Conservation (phyloP, 768 basidiomycete species). For the Agrocybe chaxingu region DNA sequence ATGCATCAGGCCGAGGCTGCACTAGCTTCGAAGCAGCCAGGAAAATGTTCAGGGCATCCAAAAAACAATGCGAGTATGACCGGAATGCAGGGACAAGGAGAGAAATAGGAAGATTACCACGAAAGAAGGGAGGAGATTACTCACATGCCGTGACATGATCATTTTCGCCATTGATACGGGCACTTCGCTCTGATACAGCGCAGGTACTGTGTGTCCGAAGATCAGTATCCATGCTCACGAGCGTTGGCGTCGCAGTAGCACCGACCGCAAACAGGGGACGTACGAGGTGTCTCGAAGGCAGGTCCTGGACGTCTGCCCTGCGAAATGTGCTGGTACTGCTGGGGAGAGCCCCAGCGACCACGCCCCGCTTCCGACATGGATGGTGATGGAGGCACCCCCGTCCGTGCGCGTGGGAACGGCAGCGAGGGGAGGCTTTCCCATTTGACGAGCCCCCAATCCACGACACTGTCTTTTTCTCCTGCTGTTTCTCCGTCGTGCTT, state of each 20-base stretch:
- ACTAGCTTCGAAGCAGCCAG: too few species aligned
- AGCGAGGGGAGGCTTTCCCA: constrained; percentile 27
- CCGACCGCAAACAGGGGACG: constrained; percentile 13
- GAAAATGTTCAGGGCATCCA: background rate
- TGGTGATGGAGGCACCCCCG: background rate
- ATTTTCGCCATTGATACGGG: constrained; percentile 37
- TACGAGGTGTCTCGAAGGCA: constrained; percentile 30
- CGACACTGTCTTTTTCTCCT: constrained; percentile 11
- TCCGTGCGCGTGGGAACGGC: constrained; percentile 12
- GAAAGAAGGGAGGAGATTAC: constrained; percentile 2
- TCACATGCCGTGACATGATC: constrained; percentile 36
- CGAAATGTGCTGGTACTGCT: constrained; percentile 16
- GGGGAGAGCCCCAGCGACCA: constrained; percentile 10
- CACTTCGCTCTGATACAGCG: constrained; percentile 28
- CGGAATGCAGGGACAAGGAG: constrained; percentile 1
- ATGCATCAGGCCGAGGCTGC: too few species aligned
- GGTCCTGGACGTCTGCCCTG: constrained; percentile 23
- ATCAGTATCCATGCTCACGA: too few species aligned
- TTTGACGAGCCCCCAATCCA: constrained; percentile 28
- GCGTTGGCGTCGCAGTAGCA: too few species aligned
- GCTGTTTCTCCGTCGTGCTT: background rate
- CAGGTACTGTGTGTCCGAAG: constrained; percentile 19
- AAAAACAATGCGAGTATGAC: background rate
- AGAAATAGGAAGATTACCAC: background rate
- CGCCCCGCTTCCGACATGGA: constrained; percentile 12